phyloP scores from a whole-genome alignment of 208 protist species.

The Strigomonas culicis region DNA sequence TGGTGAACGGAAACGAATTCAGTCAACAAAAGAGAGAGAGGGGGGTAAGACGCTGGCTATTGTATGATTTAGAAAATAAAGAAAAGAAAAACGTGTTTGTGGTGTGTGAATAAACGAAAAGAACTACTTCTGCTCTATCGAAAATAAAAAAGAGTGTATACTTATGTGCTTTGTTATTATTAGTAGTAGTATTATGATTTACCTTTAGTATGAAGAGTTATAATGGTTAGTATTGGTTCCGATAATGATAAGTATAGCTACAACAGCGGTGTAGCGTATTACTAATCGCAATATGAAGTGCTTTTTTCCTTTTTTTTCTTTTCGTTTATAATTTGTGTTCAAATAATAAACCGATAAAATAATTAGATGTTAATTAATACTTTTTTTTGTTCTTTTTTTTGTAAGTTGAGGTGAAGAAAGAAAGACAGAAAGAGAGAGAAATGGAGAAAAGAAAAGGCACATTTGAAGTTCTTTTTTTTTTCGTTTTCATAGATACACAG shows the following conservation, averaged over 20 bases:
- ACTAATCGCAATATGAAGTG: background rate
- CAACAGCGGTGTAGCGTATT: background rate
- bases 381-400: constrained; percentile 8
- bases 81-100: background rate
- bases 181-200: too few species aligned
- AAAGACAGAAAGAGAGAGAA: constrained; percentile 13
- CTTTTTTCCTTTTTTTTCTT: background rate
- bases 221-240: background rate
- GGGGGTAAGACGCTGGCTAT: background rate
- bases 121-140: too few species aligned
- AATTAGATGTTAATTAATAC: background rate
- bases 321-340: background rate
- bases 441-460: background rate
- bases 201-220: too few species aligned
- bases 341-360: background rate
- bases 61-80: background rate
- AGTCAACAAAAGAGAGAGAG: constrained; percentile 10
- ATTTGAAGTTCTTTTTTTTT: constrained; percentile 1
- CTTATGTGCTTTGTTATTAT: too few species aligned
- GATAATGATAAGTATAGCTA: background rate
- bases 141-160: too few species aligned
- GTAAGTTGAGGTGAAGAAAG: constrained; percentile 1
- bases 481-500: background rate
- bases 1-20: constrained; percentile 10
- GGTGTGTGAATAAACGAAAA: background rate